These are phyloP conservation scores for Mallotus nudiflorus DNA, from an alignment of 345 rosid genomes.

Conservation along the genomic window DNA sequence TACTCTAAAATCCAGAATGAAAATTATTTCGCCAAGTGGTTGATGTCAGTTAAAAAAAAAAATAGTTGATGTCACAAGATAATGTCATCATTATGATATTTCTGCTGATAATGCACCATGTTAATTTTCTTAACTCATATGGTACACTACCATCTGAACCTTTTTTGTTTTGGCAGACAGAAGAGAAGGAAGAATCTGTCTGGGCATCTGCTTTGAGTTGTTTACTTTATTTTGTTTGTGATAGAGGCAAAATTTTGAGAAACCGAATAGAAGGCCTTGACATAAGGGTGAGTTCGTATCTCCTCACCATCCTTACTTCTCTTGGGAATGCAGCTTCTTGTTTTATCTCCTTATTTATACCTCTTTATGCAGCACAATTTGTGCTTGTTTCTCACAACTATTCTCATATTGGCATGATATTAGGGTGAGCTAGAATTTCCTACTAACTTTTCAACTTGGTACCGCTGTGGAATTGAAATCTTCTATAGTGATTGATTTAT, in stretches of 20 bases:
- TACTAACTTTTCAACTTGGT: background rate
- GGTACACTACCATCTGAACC: background rate
- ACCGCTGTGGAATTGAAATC: background rate
- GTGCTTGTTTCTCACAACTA: background rate
- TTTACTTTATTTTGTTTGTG: conserved; percentile 90
- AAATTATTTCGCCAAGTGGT: background rate
- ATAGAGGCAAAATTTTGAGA: conserved; percentile 82
- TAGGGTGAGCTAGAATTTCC: background rate
- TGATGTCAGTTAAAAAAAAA: no score
- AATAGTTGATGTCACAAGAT: background rate
- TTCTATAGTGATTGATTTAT: background rate
- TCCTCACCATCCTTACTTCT: conserved; percentile 8
- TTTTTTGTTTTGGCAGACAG: conserved; percentile 61
- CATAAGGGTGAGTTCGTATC: conserved; percentile 71
- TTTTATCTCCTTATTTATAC: background rate
- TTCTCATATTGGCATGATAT: background rate
- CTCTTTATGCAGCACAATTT: background rate
- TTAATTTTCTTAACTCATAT: conserved; percentile 4
- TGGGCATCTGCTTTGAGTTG: conserved; percentile 99
- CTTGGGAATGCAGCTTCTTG: background rate
- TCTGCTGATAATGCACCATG: background rate
- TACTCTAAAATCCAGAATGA: background rate
- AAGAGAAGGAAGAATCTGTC: conserved; percentile 85
- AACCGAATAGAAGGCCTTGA: conserved; percentile 87
- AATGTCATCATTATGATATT: background rate